Evolutionary conservation across 2,329 filamentous ascomycete genomes (phyloP), one percentile per base, ranked within the genome.

Genomic region (Stagonosporopsis cucurbitacearum): DNA sequence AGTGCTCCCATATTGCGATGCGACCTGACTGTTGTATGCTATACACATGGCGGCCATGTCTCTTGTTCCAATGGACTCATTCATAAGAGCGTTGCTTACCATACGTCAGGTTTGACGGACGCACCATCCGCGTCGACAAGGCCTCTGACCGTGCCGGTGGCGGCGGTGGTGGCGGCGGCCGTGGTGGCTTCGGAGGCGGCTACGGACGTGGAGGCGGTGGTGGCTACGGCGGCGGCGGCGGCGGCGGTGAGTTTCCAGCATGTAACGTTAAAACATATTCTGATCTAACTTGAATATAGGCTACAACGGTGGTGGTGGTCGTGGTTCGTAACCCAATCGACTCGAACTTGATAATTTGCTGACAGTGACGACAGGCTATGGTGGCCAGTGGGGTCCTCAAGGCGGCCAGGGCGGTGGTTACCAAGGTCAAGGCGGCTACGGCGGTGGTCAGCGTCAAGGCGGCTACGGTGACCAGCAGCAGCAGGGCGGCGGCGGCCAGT

Each of bases 81-180:
- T 37, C 17, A 37, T 12, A 12, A 40, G 17, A 20, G 20, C n/a
- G 4, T 20, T 37, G 6, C 35, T 37, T 19, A 37, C 19, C 17
- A 20, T 37, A 12, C n/a, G 19, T 37, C 20, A 96, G 93, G 70
- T 96, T 98, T 77, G 93, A 98, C 78, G 94, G 94, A 63, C 91
- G 94, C 68, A 87, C 86, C 64, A 97, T 99, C 76, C 92, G 94
- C 67, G 94, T 99, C 64, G 94, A 98, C 80, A 96, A 93, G 78
- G 95, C 93, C 59, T 93, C 92, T 55, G 93, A 97, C 77, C 84
- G 84, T 49, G 84, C 86, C 49, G 81, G 81, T 47, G 81, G 84
- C 49, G 80, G 76, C 46, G 67, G 72, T 15, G 72, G 75, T 17
- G 72, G 75, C 19, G 70, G 72, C 22, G 69, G 74, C 48, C 69